Evolutionary conservation across 2,329 filamentous ascomycete genomes (phyloP), one percentile per base, ranked within the genome.

Genomic region (Atkinsonella texensis): DNA sequence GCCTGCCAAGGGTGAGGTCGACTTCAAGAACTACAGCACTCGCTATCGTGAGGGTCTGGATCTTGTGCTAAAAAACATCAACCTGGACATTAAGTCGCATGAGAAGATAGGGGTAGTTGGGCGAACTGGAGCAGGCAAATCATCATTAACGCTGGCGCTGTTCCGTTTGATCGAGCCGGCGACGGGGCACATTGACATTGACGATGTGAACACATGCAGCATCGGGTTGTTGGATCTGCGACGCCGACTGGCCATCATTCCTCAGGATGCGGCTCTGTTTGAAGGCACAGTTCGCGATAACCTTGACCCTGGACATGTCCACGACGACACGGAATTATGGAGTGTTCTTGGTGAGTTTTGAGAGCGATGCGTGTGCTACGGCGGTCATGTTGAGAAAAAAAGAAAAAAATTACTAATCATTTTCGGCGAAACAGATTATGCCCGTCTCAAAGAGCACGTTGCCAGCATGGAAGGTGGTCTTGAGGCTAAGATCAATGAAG

Each of bases 41-140:
- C 82, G 90, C 48, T 98, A 98, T 67, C 85, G 93, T 42, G 81
- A 87, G 58, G 91, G 87, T 6, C 77, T 98, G 50, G 90, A 96
- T 62, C 76, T 95, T 53, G 91, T 97, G 52, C 76, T 98, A 58
- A 96, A 94, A 75, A 86, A 96, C 64, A 83, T 98, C 69, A 91
- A 80, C 61, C 74, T 98, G 13, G 83, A 89, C 65, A 95, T 98
- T 74, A 94, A 95, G 72, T 84, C 91, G 5, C 89, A 90, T 63
- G 93, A 98, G 74, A 98, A 97, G 77, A 93, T 98, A 66, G 93
- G 93, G 54, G 90, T 98, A 11, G 93, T 98, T 33, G 93, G 93
- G 51, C 85, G 93, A 47, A 98, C 93, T 0, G 93, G 93, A 50
- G 93, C 93, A 33, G 93, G 93, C 63, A 98, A 98, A 73, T 95